phyloP scores from a whole-genome alignment of 2,329 filamentous ascomycete species.

The Trichoderma aggressivum region DNA sequence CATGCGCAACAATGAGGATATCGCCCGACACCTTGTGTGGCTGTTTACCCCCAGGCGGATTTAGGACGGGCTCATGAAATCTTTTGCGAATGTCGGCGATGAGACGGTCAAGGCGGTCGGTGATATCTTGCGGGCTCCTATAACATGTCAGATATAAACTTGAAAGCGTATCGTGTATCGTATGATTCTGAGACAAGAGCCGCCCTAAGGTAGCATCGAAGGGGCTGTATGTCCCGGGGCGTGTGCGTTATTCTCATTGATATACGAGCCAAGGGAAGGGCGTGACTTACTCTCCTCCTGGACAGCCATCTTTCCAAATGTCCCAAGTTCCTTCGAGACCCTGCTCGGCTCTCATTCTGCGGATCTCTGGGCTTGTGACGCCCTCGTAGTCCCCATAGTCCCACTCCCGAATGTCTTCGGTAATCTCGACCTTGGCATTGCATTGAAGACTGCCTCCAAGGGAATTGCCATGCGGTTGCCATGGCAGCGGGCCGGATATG shows the following conservation, averaged over 20 bases:
- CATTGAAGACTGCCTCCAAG: constrained; percentile 45
- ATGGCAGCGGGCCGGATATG: constrained; percentile 65
- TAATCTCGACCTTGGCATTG: constrained; percentile 61
- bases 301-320: constrained; percentile 87
- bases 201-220: background rate
- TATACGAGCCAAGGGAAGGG: background rate
- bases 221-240: background rate
- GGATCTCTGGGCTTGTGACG: constrained; percentile 68
- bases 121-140: constrained; percentile 70
- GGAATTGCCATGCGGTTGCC: constrained; percentile 51
- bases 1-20: constrained; percentile 73
- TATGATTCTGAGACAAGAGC: constrained; percentile 15
- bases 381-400: constrained; percentile 88
- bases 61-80: constrained; percentile 62
- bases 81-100: constrained; percentile 70
- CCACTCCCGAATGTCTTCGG: constrained; percentile 76
- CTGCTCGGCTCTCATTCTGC: constrained; percentile 51
- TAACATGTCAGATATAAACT: background rate
- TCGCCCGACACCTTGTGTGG: constrained; percentile 31
- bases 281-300: constrained; percentile 71
- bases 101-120: constrained; percentile 66
- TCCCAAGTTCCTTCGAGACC: constrained; percentile 66
- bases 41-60: constrained; percentile 38
- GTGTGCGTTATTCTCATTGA: background rate
- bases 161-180: background rate